These are phyloP conservation scores for Colletotrichum neosansevieriae DNA, from an alignment of 2,329 filamentous ascomycete genomes.

Conservation along the genomic window DNA sequence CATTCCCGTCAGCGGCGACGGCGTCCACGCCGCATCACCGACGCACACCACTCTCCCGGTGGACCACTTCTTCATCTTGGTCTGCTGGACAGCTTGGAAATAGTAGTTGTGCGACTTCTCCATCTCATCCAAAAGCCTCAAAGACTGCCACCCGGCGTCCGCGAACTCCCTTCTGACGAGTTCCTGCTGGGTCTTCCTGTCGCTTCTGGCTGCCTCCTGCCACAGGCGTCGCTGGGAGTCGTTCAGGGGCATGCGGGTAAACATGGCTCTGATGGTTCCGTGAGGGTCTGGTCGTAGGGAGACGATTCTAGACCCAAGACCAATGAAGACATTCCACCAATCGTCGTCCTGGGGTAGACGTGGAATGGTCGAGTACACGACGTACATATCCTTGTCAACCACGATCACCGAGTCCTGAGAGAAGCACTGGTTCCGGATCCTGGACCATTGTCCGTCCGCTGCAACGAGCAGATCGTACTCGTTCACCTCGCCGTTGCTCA, in stretches of 20 bases:
- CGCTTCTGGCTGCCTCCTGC: conserved; percentile 10
- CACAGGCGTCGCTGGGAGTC: background rate
- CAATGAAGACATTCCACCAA: conserved; percentile 31
- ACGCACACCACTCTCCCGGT: conserved; percentile 57
- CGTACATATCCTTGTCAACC: conserved; percentile 43
- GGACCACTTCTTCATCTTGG: conserved; percentile 52
- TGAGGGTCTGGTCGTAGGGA: conserved; percentile 27
- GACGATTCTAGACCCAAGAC: conserved; percentile 22
- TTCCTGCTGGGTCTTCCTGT: conserved; percentile 50
- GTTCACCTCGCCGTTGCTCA: conserved; percentile 56
- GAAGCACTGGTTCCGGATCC: conserved; percentile 57
- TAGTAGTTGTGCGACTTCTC: conserved; percentile 55
- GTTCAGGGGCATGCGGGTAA: conserved; percentile 14
- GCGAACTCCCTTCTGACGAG: conserved; percentile 48
- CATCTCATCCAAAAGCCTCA: conserved; percentile 48
- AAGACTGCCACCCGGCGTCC: conserved; percentile 57
- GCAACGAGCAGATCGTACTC: conserved; percentile 65
- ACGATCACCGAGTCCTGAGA: conserved; percentile 42
- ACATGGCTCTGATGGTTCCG: conserved; percentile 32
- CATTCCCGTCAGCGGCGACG: conserved; percentile 59
- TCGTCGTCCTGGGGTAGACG: conserved; percentile 40
- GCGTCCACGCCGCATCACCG: conserved; percentile 62
- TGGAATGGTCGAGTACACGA: conserved; percentile 51
- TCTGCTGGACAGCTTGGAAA: conserved; percentile 53
- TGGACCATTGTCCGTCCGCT: conserved; percentile 66